Base-by-base conservation (phyloP, 768 basidiomycete species). In the Stropharia rugosoannulata region DNA sequence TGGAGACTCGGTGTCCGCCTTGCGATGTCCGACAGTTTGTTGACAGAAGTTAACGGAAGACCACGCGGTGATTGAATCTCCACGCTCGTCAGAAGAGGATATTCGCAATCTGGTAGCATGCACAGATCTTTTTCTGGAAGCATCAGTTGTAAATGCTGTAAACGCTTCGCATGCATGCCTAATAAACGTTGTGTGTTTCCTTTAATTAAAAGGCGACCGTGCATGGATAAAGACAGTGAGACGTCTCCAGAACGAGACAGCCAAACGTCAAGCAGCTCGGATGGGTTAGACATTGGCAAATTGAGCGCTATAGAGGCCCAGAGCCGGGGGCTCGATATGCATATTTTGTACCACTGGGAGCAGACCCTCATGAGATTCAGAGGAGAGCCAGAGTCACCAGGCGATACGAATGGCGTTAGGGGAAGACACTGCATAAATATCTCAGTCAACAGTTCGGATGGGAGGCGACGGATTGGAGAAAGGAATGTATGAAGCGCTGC, bases 271-370 rank as follows among this genome's bases (percentile, higher is more conserved):
- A 61, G 41, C 13, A 65, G 37, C 15, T 55, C 35, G 11, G 43
- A 25, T 3, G 44, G 27, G 10, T 54, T 8, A 6, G 19, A 16
- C 13, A 6, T 19, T 46, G 15, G 45, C 19, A 29, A 40, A 22
- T 48, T 37, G 25, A 55, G 42, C 46, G 64, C 61, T 2, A 67
- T 39, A 3, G 66, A 64, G 13, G 59, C 32, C 73, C 73, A 74
- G 12, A 74, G 44, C 16, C 57, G 48, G 10, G 71, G 69, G 5
- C 55, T 67, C 2, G 63, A 51, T 13, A 74, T 18, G 18, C 69
- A 66, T 2, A 69, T 60, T 12, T 57, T 61, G 32, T 69, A 62
- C 73, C 73, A 75, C 13, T 55, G 49, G 3, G 60, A 55, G 49
- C 70, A 68, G 19, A 75, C 58, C n/a, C 62, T 59, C 8, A 63